Conservation (phyloP, 345 rosid species). For the Turritis glabra region DNA sequence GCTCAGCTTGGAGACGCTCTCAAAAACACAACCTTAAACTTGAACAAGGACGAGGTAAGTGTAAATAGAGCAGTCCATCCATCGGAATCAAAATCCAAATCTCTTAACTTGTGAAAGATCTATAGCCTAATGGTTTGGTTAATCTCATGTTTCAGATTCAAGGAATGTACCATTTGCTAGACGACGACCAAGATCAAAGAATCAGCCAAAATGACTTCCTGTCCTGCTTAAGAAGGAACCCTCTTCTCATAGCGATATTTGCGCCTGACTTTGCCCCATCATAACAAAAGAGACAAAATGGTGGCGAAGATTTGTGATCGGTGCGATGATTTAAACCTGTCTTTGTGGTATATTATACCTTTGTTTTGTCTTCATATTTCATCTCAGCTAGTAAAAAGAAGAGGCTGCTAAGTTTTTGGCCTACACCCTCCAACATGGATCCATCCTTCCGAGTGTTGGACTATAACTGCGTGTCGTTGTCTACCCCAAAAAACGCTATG, state of each 20-base stretch:
- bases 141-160: constrained; percentile 50
- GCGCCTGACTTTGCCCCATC: constrained; percentile 40
- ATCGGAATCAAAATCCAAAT: neutral
- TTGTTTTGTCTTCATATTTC: constrained; percentile 4
- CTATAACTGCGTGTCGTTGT: constrained; percentile 33
- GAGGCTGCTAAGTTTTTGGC: constrained; percentile 38
- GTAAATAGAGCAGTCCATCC: neutral
- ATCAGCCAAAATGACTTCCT: constrained; percentile 56
- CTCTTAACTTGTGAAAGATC: neutral
- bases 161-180: constrained; percentile 55
- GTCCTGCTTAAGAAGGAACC: constrained; percentile 64
- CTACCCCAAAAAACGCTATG: constrained; percentile 24
- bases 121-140: constrained; percentile 1
- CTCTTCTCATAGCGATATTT: constrained; percentile 68
- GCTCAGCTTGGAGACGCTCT: constrained; percentile 64
- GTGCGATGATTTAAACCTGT: constrained; percentile 1
- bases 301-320: constrained; percentile 19
- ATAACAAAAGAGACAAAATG: constrained; percentile 20
- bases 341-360: constrained; percentile 21
- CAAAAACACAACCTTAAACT: constrained; percentile 53
- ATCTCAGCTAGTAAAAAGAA: constrained; percentile 22
- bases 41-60: constrained; percentile 62
- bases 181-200: constrained; percentile 54
- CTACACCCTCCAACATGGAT: constrained; percentile 8
- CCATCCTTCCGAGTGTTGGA: constrained; percentile 9